Evolutionary conservation across 306 rosid species (phyloP), one percentile per base, ranked within the genome.

Genomic region (Begonia fuchsioides): DNA sequence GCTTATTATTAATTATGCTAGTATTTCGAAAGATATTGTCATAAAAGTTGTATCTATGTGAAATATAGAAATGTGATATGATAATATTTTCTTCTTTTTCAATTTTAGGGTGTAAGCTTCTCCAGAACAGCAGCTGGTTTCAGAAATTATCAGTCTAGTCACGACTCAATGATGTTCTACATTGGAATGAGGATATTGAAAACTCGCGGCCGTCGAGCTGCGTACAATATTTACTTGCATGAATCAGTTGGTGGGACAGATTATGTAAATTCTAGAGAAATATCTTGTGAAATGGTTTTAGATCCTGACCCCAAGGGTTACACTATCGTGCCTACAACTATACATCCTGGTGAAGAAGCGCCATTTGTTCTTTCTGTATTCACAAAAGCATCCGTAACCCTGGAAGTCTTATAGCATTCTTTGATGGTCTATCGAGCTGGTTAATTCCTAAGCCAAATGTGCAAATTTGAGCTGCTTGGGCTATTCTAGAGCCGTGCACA

Each of bases 331-430:
- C 98, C 98, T 55, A 85, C 98, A 38, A 92, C 98, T 13, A 92
- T 85, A 67, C 98, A 92, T 69, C 98, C 98, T 13, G 94, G 93
- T 41, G 96, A 92, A 77, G 98, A 92, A 82, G 98, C 98, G 38
- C 98, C 98, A 11, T 92, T 92, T 59, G 96, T 92, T 58, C 96
- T 92, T 41, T 92, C 94, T 48, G 96, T 92, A 64, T 92, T 92
- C 79, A 92, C 98, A 32, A 92, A 92, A 71, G 98, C 98, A 57
- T 85, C 94, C 18, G 57, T 92, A 61, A 73, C 83, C 56, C 67
- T 92, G 72, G 98, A 92, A 73, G 81, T 80, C 70, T 66, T 92
- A 55, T 85, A 85, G 79, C 38, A 63, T 64, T 51, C 38, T 39
- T 55, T 32, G 57, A 38, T 16, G 3, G 19, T 48, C 55, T 52